A percentile compares a stretch with the other conserved stretches of the same genome.
Conservation (phyloP, 1,284 basidiomycete genomes). For the Volvariella surrecta region DNA sequence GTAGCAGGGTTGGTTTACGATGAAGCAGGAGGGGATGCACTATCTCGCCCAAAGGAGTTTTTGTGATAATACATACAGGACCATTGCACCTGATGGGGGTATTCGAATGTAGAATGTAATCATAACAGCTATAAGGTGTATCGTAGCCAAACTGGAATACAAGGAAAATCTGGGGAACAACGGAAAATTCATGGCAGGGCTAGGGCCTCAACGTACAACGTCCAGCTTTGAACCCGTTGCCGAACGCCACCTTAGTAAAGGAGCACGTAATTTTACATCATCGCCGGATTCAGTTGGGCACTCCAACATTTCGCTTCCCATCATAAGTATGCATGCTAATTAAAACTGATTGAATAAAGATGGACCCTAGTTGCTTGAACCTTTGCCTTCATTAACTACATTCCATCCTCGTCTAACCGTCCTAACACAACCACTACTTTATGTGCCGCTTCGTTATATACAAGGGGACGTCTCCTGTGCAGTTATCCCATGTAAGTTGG, state of each 20-base stretch:
- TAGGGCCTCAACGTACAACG: no score
- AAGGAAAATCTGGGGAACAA: no score
- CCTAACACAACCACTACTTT: background rate
- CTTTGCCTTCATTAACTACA: constrained; percentile 1
- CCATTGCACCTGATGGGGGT: no score
- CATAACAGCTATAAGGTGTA: no score
- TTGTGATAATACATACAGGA: constrained; percentile 13
- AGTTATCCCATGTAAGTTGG: constrained; percentile 67
- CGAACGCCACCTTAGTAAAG: no score
- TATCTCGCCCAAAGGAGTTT: constrained; percentile 64
- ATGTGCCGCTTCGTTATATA: constrained; percentile 91
- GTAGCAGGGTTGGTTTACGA: constrained; percentile 82
- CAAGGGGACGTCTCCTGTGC: constrained; percentile 84
- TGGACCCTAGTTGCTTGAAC: constrained; percentile 4
- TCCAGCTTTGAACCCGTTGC: no score
- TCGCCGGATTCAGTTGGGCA: background rate
- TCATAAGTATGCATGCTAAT: no score
- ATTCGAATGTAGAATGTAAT: background rate
- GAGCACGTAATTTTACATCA: constrained; percentile 1
- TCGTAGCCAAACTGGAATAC: no score
- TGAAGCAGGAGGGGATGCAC: constrained; percentile 63
- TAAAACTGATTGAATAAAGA: no score
- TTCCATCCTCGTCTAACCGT: no score
- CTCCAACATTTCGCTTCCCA: no score
- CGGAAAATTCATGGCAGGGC: no score